Percentiles rank a stretch among this genome's conserved stretches.
phyloP scores from a whole-genome alignment of 768 basidiomycete genomes.

The Podaxis pistillaris region DNA sequence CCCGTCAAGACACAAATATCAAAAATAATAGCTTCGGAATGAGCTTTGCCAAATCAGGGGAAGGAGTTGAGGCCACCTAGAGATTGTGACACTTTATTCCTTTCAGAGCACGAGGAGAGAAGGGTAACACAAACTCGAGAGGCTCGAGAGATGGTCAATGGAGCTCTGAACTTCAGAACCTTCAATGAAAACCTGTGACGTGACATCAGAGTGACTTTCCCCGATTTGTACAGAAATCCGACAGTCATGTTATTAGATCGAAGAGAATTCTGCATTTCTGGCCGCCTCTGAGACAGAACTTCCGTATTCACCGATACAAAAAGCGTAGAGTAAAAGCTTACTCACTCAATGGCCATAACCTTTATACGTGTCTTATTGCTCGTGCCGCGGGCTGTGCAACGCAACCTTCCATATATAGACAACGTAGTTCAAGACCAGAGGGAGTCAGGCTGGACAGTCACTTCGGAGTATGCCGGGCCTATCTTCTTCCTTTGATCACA shows the following conservation, averaged over 20 bases:
- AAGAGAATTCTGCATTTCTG: neutral
- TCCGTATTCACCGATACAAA: neutral
- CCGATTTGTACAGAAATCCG: slow-evolving; percentile 8
- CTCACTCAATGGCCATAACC: neutral
- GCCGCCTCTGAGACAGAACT: neutral
- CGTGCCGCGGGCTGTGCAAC: neutral
- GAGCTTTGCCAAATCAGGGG: neutral
- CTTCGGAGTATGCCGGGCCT: neutral
- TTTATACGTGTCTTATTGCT: neutral
- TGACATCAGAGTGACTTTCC: slow-evolving; percentile 14
- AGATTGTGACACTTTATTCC: neutral
- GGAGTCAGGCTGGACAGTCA: neutral
- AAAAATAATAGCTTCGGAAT: neutral
- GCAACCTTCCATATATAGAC: slow-evolving; percentile 31
- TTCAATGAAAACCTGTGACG: slow-evolving; percentile 14
- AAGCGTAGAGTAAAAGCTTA: neutral
- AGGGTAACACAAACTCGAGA: neutral
- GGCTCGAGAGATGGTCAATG: slow-evolving; percentile 1
- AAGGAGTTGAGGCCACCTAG: slow-evolving; percentile 3
- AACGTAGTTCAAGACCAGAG: slow-evolving; percentile 31
- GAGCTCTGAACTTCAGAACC: slow-evolving; percentile 11
- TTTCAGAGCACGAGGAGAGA: neutral
- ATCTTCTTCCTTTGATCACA: neutral
- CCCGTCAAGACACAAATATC: neutral
- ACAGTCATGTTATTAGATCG: slow-evolving; percentile 7